Evolutionary conservation across 768 basidiomycete genomes (phyloP).

Genomic region (Mycena metata): DNA sequence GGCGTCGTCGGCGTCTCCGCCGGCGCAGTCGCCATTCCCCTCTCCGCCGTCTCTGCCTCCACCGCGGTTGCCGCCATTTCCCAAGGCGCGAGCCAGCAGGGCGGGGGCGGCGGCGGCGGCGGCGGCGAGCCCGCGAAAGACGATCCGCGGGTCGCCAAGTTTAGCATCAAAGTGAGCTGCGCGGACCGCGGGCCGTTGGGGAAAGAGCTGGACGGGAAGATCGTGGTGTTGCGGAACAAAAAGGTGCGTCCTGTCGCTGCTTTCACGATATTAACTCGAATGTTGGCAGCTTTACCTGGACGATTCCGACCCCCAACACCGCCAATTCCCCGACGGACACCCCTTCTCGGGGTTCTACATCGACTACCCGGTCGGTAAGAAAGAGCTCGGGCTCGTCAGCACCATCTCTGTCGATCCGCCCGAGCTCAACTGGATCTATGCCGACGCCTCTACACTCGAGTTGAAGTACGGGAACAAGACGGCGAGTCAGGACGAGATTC

Average conservation of each 20-base stretch:
- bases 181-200: constrained; percentile 30
- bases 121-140: constrained; percentile 41
- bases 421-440: constrained; percentile 52
- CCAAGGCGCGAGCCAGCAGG: constrained; percentile 44
- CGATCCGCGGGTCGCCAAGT: constrained; percentile 47
- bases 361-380: constrained; percentile 46
- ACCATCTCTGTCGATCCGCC: constrained; percentile 49
- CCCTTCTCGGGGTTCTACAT: constrained; percentile 50
- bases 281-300: constrained; percentile 51
- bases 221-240: constrained; percentile 45
- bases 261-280: no score
- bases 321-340: constrained; percentile 45
- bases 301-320: constrained; percentile 42
- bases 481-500: constrained; percentile 43
- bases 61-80: constrained; percentile 47
- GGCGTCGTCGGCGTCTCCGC: constrained; percentile 47
- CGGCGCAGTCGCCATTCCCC: constrained; percentile 46
- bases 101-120: constrained; percentile 28
- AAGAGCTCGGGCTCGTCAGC: constrained; percentile 47
- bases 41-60: constrained; percentile 44
- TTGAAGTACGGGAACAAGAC: constrained; percentile 50
- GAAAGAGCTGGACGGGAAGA: constrained; percentile 42
- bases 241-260: no score
- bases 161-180: constrained; percentile 41
- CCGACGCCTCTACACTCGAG: constrained; percentile 41